Base-by-base conservation (phyloP, 345 rosid genomes). In the Triadica sebifera region DNA sequence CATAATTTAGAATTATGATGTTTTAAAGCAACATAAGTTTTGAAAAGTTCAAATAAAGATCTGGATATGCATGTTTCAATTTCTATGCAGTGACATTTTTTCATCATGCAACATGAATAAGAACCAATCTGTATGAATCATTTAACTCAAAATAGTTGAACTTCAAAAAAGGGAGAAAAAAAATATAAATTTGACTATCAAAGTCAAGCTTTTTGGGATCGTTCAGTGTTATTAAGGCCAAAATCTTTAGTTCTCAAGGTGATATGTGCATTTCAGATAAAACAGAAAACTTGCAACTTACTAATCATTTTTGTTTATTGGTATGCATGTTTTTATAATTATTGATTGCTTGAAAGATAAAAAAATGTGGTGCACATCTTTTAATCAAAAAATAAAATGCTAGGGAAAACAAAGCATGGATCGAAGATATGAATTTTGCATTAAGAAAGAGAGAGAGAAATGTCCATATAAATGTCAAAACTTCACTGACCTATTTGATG, bases 401-500 rank as follows among this genome's bases (percentile, higher is more conserved):
- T 46, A 49, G 38, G 56, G 47, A 52, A 53, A 71, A 67, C 45
- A 73, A 49, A 47, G 5, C 41, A 46, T 4, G 47, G 34, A 29
- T n/a, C 1, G 34, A 29, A 29, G 34, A 29, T 29, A 29, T 29
- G 34, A 29, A 29, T 29, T 1, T 29, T 29, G 34, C 34, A 29
- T 29, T 29, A 29, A 29, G 0, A 13, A 59, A 77, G 7, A 62
- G 62, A n/a, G n/a, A 41, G n/a, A 20, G 52, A 73, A 12, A 72
- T 24, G 24, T 63, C 66, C 51, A 46, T 73, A 47, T 43, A 29
- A 53, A 25, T 25, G 17, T 19, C 25, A 73, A 67, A 74, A 56
- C 5, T 51, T 38, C 59, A 80, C 91, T 70, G 60, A 95, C 99
- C 99, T 90, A 93, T 95, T 84, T 93, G 99, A 80, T 93, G 97